These are phyloP conservation scores for Cardiospermum halicacabum DNA, from an alignment of 345 rosid genomes.

Conservation along the genomic window DNA sequence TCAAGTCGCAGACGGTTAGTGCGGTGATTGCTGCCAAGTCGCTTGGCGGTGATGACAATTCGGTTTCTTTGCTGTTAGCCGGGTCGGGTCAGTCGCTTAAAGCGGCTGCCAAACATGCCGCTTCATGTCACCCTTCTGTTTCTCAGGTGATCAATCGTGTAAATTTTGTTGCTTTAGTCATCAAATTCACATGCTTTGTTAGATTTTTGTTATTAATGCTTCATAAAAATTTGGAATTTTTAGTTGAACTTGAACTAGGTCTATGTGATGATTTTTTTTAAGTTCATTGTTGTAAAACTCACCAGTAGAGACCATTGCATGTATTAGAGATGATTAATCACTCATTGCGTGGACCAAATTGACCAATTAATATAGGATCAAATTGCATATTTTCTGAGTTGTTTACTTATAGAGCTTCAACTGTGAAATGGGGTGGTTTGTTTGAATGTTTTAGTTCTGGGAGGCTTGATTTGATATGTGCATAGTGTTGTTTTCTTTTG, in stretches of 20 bases:
- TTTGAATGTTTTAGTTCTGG: background rate
- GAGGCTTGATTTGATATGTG: conserved; percentile 2
- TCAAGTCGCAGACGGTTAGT: conserved; percentile 58
- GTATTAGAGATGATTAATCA: no score
- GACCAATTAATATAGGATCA: no score
- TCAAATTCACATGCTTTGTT: no score
- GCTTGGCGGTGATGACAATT: conserved; percentile 42
- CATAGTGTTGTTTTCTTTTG: conserved; percentile 7
- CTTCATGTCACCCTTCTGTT: conserved; percentile 71
- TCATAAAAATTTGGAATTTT: no score
- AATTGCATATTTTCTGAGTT: no score
- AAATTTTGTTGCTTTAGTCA: background rate
- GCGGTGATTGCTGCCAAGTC: conserved; percentile 77
- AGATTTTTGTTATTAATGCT: no score
- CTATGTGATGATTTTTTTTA: no score
- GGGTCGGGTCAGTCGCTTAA: conserved; percentile 80
- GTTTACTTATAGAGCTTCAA: no score
- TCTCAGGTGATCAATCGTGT: conserved; percentile 44
- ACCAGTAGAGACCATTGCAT: no score
- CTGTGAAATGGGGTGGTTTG: background rate
- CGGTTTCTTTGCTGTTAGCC: conserved; percentile 68
- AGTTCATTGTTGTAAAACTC: no score
- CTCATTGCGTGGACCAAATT: no score
- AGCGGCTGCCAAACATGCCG: conserved; percentile 68
- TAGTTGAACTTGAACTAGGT: no score